A percentile compares a stretch with the other conserved stretches of the same genome.
Evolutionary conservation across 805 yeast genomes (phyloP).

Genomic region (Blastobotrys americana): DNA sequence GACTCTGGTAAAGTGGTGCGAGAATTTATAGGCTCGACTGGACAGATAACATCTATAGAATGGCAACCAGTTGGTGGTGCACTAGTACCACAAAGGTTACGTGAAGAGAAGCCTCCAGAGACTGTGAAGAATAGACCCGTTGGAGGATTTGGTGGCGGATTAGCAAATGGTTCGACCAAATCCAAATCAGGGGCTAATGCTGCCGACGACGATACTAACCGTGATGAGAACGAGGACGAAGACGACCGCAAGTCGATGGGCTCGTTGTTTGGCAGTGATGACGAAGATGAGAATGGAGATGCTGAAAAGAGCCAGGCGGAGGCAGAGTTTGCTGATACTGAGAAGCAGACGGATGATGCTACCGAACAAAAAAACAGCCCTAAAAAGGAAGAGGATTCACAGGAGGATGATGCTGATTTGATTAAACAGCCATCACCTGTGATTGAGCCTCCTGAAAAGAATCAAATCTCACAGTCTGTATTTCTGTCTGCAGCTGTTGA

Average conservation of each 20-base stretch:
- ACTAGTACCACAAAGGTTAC: conserved; percentile 14
- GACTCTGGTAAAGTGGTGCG: conserved; percentile 53
- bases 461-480: conserved; percentile 27
- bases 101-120: conserved; percentile 1
- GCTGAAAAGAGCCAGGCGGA: conserved; percentile 5
- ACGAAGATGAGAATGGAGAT: conserved; percentile 31
- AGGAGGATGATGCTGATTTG: conserved; percentile 7
- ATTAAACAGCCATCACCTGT: no score
- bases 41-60: conserved; percentile 73
- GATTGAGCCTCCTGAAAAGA: conserved; percentile 3
- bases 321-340: conserved; percentile 4
- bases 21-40: conserved; percentile 50
- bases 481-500: conserved; percentile 78
- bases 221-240: conserved; percentile 18
- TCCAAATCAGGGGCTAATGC: conserved; percentile 2
- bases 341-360: conserved; percentile 1
- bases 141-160: background rate
- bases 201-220: conserved; percentile 9
- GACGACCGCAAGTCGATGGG: conserved; percentile 35
- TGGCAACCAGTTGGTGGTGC: conserved; percentile 37
- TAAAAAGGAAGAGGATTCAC: conserved; percentile 7
- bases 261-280: conserved; percentile 55
- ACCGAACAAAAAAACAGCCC: background rate
- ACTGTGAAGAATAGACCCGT: background rate
- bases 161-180: conserved; percentile 6